Base-by-base conservation (phyloP, 2,329 filamentous ascomycete species). In the Talaromyces sp. region DNA sequence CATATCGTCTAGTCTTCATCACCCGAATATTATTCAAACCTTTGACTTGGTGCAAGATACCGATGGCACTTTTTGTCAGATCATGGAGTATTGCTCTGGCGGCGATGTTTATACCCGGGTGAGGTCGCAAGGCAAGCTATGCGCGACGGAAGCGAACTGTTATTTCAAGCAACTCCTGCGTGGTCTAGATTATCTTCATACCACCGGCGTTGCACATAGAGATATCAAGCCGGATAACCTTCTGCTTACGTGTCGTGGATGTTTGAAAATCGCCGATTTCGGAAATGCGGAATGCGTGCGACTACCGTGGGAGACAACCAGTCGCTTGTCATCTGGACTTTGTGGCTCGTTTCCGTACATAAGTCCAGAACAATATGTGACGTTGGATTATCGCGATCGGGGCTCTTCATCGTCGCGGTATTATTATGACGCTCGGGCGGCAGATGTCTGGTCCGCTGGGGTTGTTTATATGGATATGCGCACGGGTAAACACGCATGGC, bases 401-500 rank as follows among this genome's bases (percentile, higher is more conserved):
- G 19, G 14, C 9, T 39, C 59, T 39, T 27, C 43, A 2, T 61
- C 59, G 52, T 27, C 37, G 24, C 24, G 41, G 8, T 62, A 65
- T 39, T 92, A 96, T 74, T 96, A 96, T 70, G 92, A 96, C 73
- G 92, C 92, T 41, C 86, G 92, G 63, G 91, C 92, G 35, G 92
- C 96, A 54, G 92, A 96, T 71, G 90, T 96, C n/a, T 96, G 92
- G 92, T 92, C 92, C 47, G 95, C 91, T 67, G 92, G 92, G 74
- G 91, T 96, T 62, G 96, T 96, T 64, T 96, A 96, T 79, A 95
- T 96, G 92, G 92, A 92, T 24, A 96, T 96, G 92, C 85, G 92
- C 66, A 96, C 91, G 5, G 92, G 92, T 9, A 85, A 91, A 60
- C 92, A 96, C 76, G 82, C 96, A n/a, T 96, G 92, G 92, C 88